Base-by-base conservation (phyloP, 805 yeast species). In the Sugiyamaella chiloensis region DNA sequence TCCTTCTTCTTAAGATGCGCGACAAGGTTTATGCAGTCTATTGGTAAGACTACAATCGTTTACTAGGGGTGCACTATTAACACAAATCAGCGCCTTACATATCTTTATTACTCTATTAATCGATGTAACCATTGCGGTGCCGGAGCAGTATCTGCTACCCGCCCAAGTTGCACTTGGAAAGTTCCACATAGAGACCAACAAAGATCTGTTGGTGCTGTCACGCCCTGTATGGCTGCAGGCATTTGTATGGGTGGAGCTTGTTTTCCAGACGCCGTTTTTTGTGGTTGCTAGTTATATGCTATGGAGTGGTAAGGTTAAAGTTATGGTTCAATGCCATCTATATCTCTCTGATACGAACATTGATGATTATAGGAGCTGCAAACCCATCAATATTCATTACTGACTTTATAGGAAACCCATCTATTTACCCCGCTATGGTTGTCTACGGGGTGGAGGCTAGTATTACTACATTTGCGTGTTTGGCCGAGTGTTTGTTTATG, bases 401-500 rank as follows among this genome's bases (percentile, higher is more conserved):
- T n/a, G n/a, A n/a, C n/a, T n/a, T n/a, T 17, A 19, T 17, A 21
- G 37, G 19, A 9, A 34, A n/a, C 3, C 5, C 14, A 34, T 3
- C 37, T 21, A 27, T 70, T 14, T 73, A 72, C 48, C 64, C 68
- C 20, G 72, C 71, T 60, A 63, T 83, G 54, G 67, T 79, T 11
- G 58, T 82, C 4, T 91, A 93, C 64, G 96, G 91, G 2, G 75
- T 85, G 57, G 88, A 87, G 60, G 98, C 97, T 0, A 69, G 83
- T 3, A 69, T 85, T 44, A 88, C 96, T 4, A 88, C 96, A 0
- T 63, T 81, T 30, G 77, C 81, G 20, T 91, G 97, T 62, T 65
- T 53, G 3, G 70, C 70, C 2, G 71, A 69, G 8, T 54, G 61
- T 12, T 26, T 45, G n/a, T 32, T 37, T 12, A 19, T 51, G 17